These are phyloP conservation scores for Russula ochroleuca DNA, from an alignment of 768 basidiomycete genomes.

Conservation along the genomic window DNA sequence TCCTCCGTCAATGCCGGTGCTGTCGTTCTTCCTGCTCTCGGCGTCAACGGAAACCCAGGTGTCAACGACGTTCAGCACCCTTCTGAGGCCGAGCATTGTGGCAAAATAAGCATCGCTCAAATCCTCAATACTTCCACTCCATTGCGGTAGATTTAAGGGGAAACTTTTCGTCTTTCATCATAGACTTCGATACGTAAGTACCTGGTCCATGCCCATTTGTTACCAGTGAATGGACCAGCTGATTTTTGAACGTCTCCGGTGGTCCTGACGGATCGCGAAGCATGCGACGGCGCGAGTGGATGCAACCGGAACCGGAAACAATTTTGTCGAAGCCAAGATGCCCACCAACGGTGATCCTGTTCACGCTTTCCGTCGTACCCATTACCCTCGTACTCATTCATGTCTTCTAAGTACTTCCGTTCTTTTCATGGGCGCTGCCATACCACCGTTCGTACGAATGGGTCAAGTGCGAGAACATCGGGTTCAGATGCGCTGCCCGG, in stretches of 20 bases:
- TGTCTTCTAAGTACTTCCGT: slow-evolving; percentile 30
- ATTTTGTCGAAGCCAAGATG: slow-evolving; percentile 39
- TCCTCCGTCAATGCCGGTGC: slow-evolving; percentile 43
- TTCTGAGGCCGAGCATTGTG: slow-evolving; percentile 39
- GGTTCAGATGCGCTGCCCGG: no score
- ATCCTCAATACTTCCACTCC: slow-evolving; percentile 38
- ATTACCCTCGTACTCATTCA: neutral
- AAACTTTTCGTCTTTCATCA: slow-evolving; percentile 39
- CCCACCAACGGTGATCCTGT: slow-evolving; percentile 48
- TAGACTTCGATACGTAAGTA: slow-evolving; percentile 49
- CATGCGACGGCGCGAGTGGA: slow-evolving; percentile 43
- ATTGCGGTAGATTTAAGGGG: slow-evolving; percentile 36
- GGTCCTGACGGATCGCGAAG: slow-evolving; percentile 37
- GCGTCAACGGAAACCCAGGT: slow-evolving; percentile 29
- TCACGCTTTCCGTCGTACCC: no score
- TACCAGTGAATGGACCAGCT: slow-evolving; percentile 42
- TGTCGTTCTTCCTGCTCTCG: slow-evolving; percentile 42
- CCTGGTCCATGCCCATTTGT: slow-evolving; percentile 31
- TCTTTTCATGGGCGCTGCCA: no score
- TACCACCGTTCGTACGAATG: no score
- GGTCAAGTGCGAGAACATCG: no score
- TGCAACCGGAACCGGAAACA: slow-evolving; percentile 36
- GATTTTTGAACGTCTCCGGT: slow-evolving; percentile 19
- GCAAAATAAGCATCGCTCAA: slow-evolving; percentile 40
- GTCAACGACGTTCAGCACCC: slow-evolving; percentile 34